Percentiles rank a stretch among this genome's conserved stretches.
Evolutionary conservation across 2,329 filamentous ascomycete species (phyloP).

Genomic region (Zymoseptoria ardabiliae): DNA sequence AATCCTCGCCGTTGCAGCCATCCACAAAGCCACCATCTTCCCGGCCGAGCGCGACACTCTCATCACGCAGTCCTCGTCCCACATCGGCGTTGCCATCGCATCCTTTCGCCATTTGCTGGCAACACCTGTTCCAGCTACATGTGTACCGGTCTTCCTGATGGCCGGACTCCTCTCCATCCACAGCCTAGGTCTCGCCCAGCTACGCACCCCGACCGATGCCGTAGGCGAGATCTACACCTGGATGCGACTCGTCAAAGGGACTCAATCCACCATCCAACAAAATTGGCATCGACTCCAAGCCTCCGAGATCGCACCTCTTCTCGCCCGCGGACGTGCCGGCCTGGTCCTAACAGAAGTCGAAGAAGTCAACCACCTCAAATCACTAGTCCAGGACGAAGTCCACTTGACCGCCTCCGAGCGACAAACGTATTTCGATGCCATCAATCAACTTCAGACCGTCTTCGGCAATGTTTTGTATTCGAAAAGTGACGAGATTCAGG

Average conservation of each 20-base stretch:
- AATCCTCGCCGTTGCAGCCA: constrained; percentile 16
- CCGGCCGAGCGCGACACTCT: constrained; percentile 9
- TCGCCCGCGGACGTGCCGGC: neutral
- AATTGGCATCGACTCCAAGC: constrained; percentile 9
- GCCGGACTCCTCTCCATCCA: constrained; percentile 9
- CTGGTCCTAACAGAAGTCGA: neutral
- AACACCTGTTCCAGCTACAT: constrained; percentile 7
- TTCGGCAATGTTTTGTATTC: constrained; percentile 5
- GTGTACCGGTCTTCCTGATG: constrained; percentile 9
- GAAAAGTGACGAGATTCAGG: neutral
- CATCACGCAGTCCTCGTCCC: constrained; percentile 8
- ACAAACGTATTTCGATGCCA: constrained; percentile 3
- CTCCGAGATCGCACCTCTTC: constrained; percentile 10
- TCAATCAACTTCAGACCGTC: constrained; percentile 10
- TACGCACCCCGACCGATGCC: constrained; percentile 7
- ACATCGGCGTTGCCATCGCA: constrained; percentile 9
- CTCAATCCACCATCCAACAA: constrained; percentile 4
- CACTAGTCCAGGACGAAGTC: constrained; percentile 1
- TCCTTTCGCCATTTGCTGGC: constrained; percentile 6
- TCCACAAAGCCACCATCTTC: constrained; percentile 13
- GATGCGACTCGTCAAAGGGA: constrained; percentile 11
- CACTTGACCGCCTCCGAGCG: neutral
- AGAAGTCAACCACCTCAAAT: constrained; percentile 7
- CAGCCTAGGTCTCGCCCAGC: constrained; percentile 9
- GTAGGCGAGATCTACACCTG: constrained; percentile 9